Evolutionary conservation across 2,329 filamentous ascomycete species (phyloP), one percentile per base, ranked within the genome.

Genomic region (Cladophialophora bantiana): DNA sequence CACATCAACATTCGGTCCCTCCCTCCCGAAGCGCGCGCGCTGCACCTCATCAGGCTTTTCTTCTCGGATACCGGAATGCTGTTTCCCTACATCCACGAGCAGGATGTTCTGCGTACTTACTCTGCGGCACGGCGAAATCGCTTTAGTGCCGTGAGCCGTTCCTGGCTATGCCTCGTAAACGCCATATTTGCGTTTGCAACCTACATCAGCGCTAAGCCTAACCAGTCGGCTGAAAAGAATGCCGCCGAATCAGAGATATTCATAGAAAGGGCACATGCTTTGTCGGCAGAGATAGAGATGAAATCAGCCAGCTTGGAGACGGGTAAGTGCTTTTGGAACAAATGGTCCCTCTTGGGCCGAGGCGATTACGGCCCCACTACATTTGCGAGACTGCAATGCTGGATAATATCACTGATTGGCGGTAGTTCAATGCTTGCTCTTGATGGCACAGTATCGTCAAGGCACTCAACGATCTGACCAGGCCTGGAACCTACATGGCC

Each of bases 11-110:
- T 70, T 15, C 62, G 66, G 26, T 68, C 66, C 5, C 54, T 70
- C 10, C 68, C 68, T 15, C 58, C 65, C n/a, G 68, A 68, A 34
- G 38, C 38, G 6, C 53, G 64, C 26, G 75, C 75, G 5, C 66
- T 73, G 40, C 67, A 72, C 13, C 70, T 80, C 10, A 74, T 82
- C 12, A 65, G 73, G 7, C 66, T 75, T 1, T 82, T 79, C 69
- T 81, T 82, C 65, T 68, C 68, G 12, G 68, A 76, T 36, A 75
- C 74, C 0, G 75, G 75, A 0, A 66, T 75, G 20, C 68, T 77
- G 0, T 75, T 75, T 35, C 76, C 76, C 1, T 77, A 74, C 58
- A 74, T 77, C 13, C 71, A 76, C 52, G 70, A 72, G 7, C 67
- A 69, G 3, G 53, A 68, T 1, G 75, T 77, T 40, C 58, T 74